phyloP scores from a whole-genome alignment of 139 green algal genomes.

The Deuterostichococcus epilithicus region DNA sequence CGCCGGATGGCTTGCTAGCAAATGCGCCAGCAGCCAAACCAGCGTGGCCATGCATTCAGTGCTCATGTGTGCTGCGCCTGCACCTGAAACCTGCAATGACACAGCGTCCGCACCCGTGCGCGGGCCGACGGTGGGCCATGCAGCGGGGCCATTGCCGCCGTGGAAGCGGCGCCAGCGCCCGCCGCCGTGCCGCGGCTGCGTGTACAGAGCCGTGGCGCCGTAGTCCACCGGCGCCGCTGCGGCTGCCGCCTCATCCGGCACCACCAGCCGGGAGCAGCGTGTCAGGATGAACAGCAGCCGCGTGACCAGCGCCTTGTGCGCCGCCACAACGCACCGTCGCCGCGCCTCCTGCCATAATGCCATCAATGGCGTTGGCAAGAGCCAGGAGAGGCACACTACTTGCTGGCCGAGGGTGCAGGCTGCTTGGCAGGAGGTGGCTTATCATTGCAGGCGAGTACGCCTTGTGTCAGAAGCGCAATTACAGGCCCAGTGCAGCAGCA shows the following conservation, averaged over 20 bases:
- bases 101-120: background rate
- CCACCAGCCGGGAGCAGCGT: conserved; percentile 60
- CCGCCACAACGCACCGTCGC: conserved; percentile 6
- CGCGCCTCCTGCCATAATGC: conserved; percentile 42
- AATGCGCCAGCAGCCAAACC: too few relatives aligned
- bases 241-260: conserved; percentile 25
- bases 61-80: too few relatives aligned
- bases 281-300: conserved; percentile 77
- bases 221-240: background rate
- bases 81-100: too few relatives aligned
- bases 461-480: too few relatives aligned
- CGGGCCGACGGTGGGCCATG: background rate
- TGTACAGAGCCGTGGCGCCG: background rate
- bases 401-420: too few relatives aligned
- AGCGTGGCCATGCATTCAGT: too few relatives aligned
- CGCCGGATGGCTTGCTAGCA: too few relatives aligned
- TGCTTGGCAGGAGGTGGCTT: too few relatives aligned
- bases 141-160: too few relatives aligned
- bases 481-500: background rate
- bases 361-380: too few relatives aligned
- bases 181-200: conserved; percentile 4
- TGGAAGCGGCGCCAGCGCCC: background rate
- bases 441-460: too few relatives aligned
- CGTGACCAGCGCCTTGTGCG: conserved; percentile 43
- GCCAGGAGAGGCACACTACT: too few relatives aligned